Conservation (phyloP, 164 flowering plant species). For the Sextonia rubra region DNA sequence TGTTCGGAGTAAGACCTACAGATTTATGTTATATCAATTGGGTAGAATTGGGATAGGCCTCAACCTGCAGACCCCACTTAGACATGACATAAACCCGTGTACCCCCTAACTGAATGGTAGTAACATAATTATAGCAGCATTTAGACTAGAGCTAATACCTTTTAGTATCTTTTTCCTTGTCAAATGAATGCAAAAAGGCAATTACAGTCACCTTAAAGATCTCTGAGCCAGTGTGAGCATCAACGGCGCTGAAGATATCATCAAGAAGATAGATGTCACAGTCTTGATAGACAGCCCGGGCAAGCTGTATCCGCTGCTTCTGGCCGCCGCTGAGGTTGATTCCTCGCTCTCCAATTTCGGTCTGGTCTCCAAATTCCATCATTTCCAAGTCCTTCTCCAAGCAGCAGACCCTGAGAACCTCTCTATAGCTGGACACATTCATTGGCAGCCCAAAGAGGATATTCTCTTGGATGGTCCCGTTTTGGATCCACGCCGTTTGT, state of each 20-base stretch:
- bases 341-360: slow-evolving; percentile 99
- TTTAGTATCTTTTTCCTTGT: too few species aligned
- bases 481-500: slow-evolving; percentile 97
- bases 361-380: slow-evolving; percentile 97
- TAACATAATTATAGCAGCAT: too few species aligned
- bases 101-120: too few species aligned
- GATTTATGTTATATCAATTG: too few species aligned
- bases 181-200: too few species aligned
- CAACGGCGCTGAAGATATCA: slow-evolving; percentile 96
- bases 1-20: too few species aligned
- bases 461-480: slow-evolving; percentile 90
- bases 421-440: slow-evolving; percentile 55
- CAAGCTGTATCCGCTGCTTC: slow-evolving; percentile 96
- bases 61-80: too few species aligned
- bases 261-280: slow-evolving; percentile 89
- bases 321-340: slow-evolving; percentile 99
- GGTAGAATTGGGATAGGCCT: too few species aligned
- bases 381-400: slow-evolving; percentile 87
- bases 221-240: slow-evolving; percentile 96
- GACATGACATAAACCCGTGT: too few species aligned
- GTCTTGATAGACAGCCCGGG: slow-evolving; percentile 95
- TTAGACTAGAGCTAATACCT: too few species aligned
- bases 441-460: slow-evolving; percentile 83
- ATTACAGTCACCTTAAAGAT: slow-evolving; percentile 68
- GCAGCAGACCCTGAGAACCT: slow-evolving; percentile 70